A percentile compares a stretch with the other conserved stretches of the same genome.
These are phyloP conservation scores for Arachnopeziza araneosa DNA, from an alignment of 2,329 filamentous ascomycete species.

Conservation along the genomic window DNA sequence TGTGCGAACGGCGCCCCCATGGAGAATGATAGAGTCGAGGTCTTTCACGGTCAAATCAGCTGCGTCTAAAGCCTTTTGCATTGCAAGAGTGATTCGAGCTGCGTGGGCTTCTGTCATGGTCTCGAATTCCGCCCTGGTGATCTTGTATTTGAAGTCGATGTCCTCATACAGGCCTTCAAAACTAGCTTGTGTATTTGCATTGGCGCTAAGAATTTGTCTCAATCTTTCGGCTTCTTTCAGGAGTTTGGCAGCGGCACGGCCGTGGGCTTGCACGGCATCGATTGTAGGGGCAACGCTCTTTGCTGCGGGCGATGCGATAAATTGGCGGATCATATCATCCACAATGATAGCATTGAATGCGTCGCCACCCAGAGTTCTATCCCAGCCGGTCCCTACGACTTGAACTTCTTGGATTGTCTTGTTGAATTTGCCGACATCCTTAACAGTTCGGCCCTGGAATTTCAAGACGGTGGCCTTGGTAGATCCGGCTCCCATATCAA, in stretches of 20 bases:
- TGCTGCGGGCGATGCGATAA: conserved; percentile 63
- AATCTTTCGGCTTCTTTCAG: conserved; percentile 85
- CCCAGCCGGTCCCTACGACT: conserved; percentile 82
- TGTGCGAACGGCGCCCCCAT: conserved; percentile 83
- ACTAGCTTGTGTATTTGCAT: conserved; percentile 70
- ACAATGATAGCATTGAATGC: conserved; percentile 82
- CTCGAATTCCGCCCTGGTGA: conserved; percentile 77
- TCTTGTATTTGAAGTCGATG: conserved; percentile 87
- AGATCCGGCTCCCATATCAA: conserved; percentile 96
- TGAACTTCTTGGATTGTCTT: conserved; percentile 97
- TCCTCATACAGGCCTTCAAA: conserved; percentile 92
- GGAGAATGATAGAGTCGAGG: conserved; percentile 85
- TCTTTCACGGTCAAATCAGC: conserved; percentile 70
- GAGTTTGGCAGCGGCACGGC: conserved; percentile 82
- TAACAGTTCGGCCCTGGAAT: conserved; percentile 84
- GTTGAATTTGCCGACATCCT: conserved; percentile 88
- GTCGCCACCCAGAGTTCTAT: conserved; percentile 84
- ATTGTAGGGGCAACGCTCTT: conserved; percentile 58
- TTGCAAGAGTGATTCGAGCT: conserved; percentile 60
- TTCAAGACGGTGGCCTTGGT: conserved; percentile 84
- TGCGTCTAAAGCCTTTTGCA: conserved; percentile 68
- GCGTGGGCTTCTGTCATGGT: conserved; percentile 63
- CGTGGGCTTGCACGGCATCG: conserved; percentile 65
- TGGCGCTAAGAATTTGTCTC: conserved; percentile 88
- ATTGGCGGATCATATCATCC: conserved; percentile 79